Evolutionary conservation across 768 basidiomycete genomes (phyloP), one percentile per base, ranked within the genome.

Genomic region (Lanmaoa rubissima): DNA sequence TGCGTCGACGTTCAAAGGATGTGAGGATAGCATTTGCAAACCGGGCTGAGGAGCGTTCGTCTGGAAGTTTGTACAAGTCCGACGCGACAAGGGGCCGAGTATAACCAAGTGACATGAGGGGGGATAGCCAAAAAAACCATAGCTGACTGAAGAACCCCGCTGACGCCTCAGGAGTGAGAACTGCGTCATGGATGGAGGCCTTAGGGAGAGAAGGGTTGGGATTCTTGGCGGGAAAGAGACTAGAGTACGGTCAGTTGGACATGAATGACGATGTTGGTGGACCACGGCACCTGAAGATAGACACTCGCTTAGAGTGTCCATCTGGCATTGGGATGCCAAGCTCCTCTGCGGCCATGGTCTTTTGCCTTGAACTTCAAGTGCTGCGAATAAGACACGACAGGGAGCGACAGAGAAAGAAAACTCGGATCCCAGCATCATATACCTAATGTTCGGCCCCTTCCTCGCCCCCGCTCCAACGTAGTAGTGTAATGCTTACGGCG

Each of bases 1-100:
- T 73, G 32, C 74, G 70, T 2, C 90, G 79, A 16, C 75, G 70
- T 21, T 85, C 82, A 65, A 88, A 94, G 0, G 88, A 88, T 4
- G 70, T 70, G 19, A 80, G 76, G 40, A 96, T 88, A 36, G 78
- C 74, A 1, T 82, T 74, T 3, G 89, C 87, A 39, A 93, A 82
- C 16, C 73, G 64, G 1, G 76, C 79, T 0, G 92, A 80, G 2
- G 81, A 76, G 26, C 85, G 81, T 21, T 81, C 69, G 38, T 85
- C 81, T 55, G 84, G 84, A 26, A 94, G 82, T 70, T 84, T 88
- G 78, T 87, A 94, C 4, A 95, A 76, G 71, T 95, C 93, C 0
- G 87, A 73, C 0, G 86, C 84, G 65, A 93, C 88, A 3, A 96
- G 78, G 1, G 93, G 90, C 9, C 93, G 82, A 9, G 83, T 79